Percentiles rank a stretch among this genome's conserved stretches.
phyloP scores from a whole-genome alignment of 805 yeast genomes.

The Tetrapisispora namnaoensis region DNA sequence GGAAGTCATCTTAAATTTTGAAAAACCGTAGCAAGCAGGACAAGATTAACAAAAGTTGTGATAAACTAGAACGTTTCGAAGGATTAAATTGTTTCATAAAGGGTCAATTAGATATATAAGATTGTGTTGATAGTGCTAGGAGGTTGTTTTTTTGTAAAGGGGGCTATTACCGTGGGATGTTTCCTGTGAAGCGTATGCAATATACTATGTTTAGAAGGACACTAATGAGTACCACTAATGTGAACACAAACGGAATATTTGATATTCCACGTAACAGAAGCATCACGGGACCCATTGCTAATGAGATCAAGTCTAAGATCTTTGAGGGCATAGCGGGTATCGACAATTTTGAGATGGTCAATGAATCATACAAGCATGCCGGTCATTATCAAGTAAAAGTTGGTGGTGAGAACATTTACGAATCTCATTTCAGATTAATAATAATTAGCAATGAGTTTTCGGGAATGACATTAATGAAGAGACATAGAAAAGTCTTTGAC shows the following conservation, averaged over 20 bases:
- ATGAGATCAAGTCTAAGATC: background rate
- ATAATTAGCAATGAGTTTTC: slow-evolving; percentile 60
- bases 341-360: slow-evolving; percentile 40
- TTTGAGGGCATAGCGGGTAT: slow-evolving; percentile 6
- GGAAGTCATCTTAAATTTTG: background rate
- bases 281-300: slow-evolving; percentile 2
- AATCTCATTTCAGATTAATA: slow-evolving; percentile 73
- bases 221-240: background rate
- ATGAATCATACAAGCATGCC: slow-evolving; percentile 82
- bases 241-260: background rate
- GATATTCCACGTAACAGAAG: background rate
- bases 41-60: too few species aligned
- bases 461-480: slow-evolving; percentile 54
- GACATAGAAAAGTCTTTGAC: slow-evolving; percentile 70
- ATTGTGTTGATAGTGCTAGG: too few species aligned
- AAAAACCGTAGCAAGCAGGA: background rate
- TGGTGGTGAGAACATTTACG: slow-evolving; percentile 59
- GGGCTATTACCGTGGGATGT: too few species aligned
- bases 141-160: too few species aligned
- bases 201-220: slow-evolving; percentile 1
- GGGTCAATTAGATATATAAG: too few species aligned
- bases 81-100: too few species aligned
- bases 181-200: background rate
- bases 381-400: slow-evolving; percentile 69
- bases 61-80: too few species aligned